Conservation (phyloP, 768 basidiomycete species). For the Rhodocollybia butyracea region DNA sequence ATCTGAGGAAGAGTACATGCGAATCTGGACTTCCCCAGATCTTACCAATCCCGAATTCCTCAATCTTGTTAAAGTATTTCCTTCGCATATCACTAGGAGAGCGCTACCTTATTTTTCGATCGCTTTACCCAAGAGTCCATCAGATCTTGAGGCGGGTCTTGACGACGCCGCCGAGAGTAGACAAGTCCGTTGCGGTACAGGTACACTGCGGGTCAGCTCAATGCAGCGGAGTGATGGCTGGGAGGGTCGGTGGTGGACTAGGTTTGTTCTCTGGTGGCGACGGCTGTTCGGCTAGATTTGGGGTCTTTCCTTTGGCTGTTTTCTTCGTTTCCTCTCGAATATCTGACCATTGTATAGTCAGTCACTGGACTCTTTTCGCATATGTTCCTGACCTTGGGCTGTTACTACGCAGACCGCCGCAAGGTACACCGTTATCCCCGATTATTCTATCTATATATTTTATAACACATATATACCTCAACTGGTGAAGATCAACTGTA, state of each 20-base stretch:
- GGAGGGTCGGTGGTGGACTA: constrained; percentile 77
- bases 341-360: too few species aligned
- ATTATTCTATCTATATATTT: too few species aligned
- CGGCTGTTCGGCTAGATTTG: constrained; percentile 63
- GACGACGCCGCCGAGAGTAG: constrained; percentile 51
- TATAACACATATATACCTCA: too few species aligned
- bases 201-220: constrained; percentile 73
- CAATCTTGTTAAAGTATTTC: constrained; percentile 70
- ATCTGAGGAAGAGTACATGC: constrained; percentile 51
- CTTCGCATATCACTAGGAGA: constrained; percentile 67
- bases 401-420: too few species aligned
- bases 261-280: constrained; percentile 78
- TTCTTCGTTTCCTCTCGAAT: too few species aligned
- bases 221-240: constrained; percentile 60
- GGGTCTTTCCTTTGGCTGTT: not conserved
- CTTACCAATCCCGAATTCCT: constrained; percentile 72
- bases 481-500: too few species aligned
- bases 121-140: constrained; percentile 15
- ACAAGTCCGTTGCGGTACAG: constrained; percentile 75
- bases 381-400: too few species aligned
- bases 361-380: too few species aligned
- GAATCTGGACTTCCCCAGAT: constrained; percentile 82
- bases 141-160: constrained; percentile 72
- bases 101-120: constrained; percentile 70
- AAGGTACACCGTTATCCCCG: too few species aligned